Percentiles rank a stretch among this genome's conserved stretches.
phyloP scores from a whole-genome alignment of 495 filamentous ascomycete species.

The Penicillium riverlandense region DNA sequence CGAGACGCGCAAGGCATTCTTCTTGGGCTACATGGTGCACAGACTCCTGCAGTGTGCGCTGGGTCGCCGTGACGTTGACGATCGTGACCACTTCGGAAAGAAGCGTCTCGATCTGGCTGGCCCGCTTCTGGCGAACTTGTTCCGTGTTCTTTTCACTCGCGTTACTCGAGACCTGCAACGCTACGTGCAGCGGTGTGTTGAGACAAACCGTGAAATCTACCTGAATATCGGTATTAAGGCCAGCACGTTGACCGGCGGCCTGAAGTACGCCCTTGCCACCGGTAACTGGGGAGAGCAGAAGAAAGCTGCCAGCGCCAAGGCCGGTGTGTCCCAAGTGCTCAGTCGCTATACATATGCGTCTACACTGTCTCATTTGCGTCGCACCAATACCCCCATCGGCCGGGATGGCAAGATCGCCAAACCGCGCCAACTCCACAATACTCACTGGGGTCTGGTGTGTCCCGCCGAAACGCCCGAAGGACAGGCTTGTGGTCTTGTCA shows the following conservation, averaged over 20 bases:
- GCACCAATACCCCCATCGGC: conserved; percentile 96
- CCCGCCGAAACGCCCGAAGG: conserved; percentile 97
- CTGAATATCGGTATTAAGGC: conserved; percentile 84
- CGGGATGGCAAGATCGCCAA: conserved; percentile 98
- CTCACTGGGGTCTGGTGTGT: conserved; percentile 97
- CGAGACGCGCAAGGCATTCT: conserved; percentile 95
- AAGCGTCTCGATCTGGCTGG: conserved; percentile 95
- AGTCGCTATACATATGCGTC: conserved; percentile 98
- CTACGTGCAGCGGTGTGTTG: conserved; percentile 86
- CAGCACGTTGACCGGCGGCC: conserved; percentile 80
- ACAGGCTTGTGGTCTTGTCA: conserved; percentile 96
- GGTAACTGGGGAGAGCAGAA: conserved; percentile 99
- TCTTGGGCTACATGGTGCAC: conserved; percentile 98
- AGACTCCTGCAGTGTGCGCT: conserved; percentile 85
- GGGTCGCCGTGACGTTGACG: conserved; percentile 85
- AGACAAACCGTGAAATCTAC: conserved; percentile 80
- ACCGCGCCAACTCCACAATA: conserved; percentile 95
- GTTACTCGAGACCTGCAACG: conserved; percentile 82
- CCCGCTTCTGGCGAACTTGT: conserved; percentile 86
- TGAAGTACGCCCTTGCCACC: conserved; percentile 96
- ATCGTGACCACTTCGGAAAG: conserved; percentile 98
- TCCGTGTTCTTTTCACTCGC: conserved; percentile 79
- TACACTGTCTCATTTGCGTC: conserved; percentile 88
- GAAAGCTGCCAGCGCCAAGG: conserved; percentile 88
- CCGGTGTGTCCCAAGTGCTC: conserved; percentile 95